Conservation (phyloP, 23 red algal genomes). For the Gracilaria domingensis region DNA sequence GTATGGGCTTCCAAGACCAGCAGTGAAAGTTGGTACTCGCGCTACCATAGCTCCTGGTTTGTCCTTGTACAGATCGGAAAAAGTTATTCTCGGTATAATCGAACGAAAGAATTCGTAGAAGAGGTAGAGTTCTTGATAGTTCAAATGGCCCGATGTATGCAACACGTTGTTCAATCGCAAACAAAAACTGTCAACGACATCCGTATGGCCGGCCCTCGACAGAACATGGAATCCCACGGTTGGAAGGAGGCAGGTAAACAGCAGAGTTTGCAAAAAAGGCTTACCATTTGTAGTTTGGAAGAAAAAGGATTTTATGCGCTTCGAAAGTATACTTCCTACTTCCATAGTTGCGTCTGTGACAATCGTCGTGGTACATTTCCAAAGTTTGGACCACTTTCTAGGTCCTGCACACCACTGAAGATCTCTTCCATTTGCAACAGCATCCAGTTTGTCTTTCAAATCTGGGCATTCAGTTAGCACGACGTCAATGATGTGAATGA, state of each 20-base stretch:
- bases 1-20: neutral
- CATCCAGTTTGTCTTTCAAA: neutral
- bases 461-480: neutral
- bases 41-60: conserved; percentile 11
- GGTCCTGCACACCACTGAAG: neutral
- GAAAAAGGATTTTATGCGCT: neutral
- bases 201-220: neutral
- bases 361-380: neutral
- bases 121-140: conserved; percentile 28
- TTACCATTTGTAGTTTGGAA: neutral
- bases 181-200: conserved; percentile 35
- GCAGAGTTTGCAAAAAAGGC: neutral
- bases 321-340: neutral
- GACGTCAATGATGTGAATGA: conserved; percentile 7
- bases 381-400: neutral
- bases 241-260: neutral
- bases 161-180: conserved; percentile 20
- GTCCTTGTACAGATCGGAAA: conserved; percentile 21
- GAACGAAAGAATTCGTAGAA: conserved; percentile 25
- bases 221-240: conserved; percentile 27
- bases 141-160: conserved; percentile 9
- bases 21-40: neutral
- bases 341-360: neutral
- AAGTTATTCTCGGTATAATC: neutral
- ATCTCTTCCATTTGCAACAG: neutral